Evolutionary conservation across 345 rosid species (phyloP).

Genomic region (Lepidium sativum): DNA sequence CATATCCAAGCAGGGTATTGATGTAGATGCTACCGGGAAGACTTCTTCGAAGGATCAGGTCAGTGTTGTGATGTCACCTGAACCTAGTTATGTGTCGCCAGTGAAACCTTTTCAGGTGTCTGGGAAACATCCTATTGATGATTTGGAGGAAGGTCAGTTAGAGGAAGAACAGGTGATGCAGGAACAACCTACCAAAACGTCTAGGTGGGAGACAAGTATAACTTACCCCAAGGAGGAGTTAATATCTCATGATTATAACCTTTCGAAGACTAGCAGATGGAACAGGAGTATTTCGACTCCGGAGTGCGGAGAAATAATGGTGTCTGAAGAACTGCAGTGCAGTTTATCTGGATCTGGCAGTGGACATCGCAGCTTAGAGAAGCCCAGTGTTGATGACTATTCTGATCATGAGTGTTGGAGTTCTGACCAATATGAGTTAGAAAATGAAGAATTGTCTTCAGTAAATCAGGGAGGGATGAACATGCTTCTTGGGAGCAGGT

Average conservation of each 20-base stretch:
- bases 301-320: constrained; percentile 38
- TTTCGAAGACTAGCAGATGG: constrained; percentile 18
- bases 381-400: constrained; percentile 21
- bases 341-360: constrained; percentile 29
- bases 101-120: not conserved
- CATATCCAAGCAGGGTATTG: constrained; percentile 11
- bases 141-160: constrained; percentile 22
- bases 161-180: constrained; percentile 37
- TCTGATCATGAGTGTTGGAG: constrained; percentile 27
- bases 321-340: constrained; percentile 22
- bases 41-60: not conserved
- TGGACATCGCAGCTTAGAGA: constrained; percentile 10
- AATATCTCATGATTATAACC: constrained; percentile 17
- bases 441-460: constrained; percentile 26
- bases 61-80: constrained; percentile 11
- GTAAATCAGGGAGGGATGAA: constrained; percentile 29
- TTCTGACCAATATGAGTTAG: constrained; percentile 13
- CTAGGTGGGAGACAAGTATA: constrained; percentile 61
- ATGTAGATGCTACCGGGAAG: constrained; percentile 17
- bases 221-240: constrained; percentile 22
- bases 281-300: constrained; percentile 26
- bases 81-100: not conserved
- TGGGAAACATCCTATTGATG: constrained; percentile 16
- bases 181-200: constrained; percentile 35
- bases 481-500: constrained; percentile 62